Conservation (phyloP, 495 filamentous ascomycete genomes). For the Jackrogersella multiformis region DNA sequence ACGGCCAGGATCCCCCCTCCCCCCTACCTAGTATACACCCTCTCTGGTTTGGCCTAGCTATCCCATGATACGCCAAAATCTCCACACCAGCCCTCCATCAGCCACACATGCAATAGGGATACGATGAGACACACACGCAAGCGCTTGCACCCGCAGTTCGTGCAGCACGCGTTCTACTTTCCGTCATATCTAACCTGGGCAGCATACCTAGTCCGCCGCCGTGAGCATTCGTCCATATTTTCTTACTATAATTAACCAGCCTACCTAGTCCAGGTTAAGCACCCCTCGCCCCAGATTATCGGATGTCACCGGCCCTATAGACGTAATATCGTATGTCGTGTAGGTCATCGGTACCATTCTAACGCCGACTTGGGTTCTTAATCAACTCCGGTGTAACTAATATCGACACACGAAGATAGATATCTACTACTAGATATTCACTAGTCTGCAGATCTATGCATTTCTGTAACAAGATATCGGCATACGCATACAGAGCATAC, state of each 20-base stretch:
- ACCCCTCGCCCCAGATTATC: conserved; percentile 22
- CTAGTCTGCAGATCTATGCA: conserved; percentile 18
- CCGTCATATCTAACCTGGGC: conserved; percentile 26
- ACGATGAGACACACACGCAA: conserved; percentile 45
- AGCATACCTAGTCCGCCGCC: conserved; percentile 12
- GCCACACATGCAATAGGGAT: conserved; percentile 40
- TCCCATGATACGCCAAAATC: conserved; percentile 40
- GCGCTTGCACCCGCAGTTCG: conserved; percentile 36
- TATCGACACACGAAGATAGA: neutral
- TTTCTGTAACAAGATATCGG: neutral
- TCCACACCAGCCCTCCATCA: conserved; percentile 44
- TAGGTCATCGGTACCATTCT: conserved; percentile 20
- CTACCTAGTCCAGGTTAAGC: neutral
- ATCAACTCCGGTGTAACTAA: conserved; percentile 7
- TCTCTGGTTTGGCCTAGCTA: conserved; percentile 32
- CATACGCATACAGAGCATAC: neutral
- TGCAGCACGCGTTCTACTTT: conserved; percentile 35
- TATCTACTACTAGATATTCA: neutral
- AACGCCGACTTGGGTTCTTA: conserved; percentile 5
- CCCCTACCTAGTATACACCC: too few species aligned
- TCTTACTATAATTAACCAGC: neutral
- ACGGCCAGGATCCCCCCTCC: conserved; percentile 27
- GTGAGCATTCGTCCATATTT: conserved; percentile 13
- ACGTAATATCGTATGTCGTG: conserved; percentile 26
- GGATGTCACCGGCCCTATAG: conserved; percentile 24